Conservation (phyloP, 1,284 basidiomycete genomes). For the Cutaneotrichosporon mucoides region DNA sequence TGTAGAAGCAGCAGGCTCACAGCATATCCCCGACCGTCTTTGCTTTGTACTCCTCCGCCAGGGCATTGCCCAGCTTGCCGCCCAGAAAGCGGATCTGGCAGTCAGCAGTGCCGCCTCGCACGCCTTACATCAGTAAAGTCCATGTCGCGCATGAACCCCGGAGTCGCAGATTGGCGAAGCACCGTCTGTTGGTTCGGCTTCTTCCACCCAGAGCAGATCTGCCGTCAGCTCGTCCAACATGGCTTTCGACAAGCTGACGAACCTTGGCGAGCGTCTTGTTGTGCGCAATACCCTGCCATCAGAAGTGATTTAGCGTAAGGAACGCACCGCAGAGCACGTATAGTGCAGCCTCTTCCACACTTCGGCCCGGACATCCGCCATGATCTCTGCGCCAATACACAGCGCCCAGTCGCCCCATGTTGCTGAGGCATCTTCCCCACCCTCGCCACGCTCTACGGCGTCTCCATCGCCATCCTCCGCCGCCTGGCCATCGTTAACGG, state of each 20-base stretch:
- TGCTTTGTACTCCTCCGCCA: slow-evolving; percentile 81
- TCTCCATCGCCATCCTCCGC: slow-evolving; percentile 18
- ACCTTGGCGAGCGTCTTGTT: slow-evolving; percentile 96
- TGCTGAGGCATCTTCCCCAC: slow-evolving; percentile 19
- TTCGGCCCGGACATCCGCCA: slow-evolving; percentile 68
- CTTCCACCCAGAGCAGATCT: slow-evolving; percentile 83
- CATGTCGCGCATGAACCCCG: slow-evolving; percentile 72
- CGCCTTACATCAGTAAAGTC: slow-evolving; percentile 73
- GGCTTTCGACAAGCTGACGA: slow-evolving; percentile 3
- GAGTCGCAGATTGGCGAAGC: slow-evolving; percentile 73
- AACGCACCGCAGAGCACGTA: slow-evolving; percentile 81
- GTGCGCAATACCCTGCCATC: slow-evolving; percentile 71
- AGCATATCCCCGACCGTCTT: slow-evolving; percentile 83
- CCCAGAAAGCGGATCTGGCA: slow-evolving; percentile 85
- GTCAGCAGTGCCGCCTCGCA: too few species aligned
- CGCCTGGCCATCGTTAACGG: slow-evolving; percentile 46
- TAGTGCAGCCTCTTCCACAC: slow-evolving; percentile 76
- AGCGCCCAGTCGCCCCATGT: slow-evolving; percentile 93
- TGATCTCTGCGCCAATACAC: slow-evolving; percentile 81
- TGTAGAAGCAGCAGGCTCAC: slow-evolving; percentile 50
- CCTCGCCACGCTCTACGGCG: slow-evolving; percentile 24
- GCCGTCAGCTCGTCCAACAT: neutral
- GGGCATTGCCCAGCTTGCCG: slow-evolving; percentile 84
- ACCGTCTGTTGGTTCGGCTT: slow-evolving; percentile 84
- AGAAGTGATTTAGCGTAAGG: neutral